Conservation (phyloP, 2,329 filamentous ascomycete genomes). For the Thelonectria discophora region DNA sequence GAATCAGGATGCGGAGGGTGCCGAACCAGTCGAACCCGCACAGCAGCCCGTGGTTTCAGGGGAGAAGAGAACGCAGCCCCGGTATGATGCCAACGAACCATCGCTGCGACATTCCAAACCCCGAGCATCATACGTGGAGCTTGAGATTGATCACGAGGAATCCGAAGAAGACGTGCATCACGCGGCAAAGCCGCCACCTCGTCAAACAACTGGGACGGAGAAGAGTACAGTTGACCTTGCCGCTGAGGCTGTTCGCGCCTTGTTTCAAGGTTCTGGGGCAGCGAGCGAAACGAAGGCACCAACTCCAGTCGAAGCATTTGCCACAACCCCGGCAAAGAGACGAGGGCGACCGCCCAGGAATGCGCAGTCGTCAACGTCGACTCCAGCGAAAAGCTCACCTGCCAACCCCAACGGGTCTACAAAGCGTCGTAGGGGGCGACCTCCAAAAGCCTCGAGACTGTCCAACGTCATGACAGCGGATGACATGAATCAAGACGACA, state of each 20-base stretch:
- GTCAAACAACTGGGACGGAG: slow-evolving; percentile 5
- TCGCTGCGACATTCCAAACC: slow-evolving; percentile 63
- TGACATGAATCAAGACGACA: slow-evolving; percentile 3
- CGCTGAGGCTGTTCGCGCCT: slow-evolving; percentile 45
- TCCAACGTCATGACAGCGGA: slow-evolving; percentile 24
- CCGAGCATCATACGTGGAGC: slow-evolving; percentile 59
- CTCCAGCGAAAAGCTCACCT: slow-evolving; percentile 8
- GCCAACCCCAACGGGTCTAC: slow-evolving; percentile 12
- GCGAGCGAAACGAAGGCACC: slow-evolving; percentile 6
- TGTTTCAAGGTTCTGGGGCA: slow-evolving; percentile 36
- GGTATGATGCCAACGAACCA: slow-evolving; percentile 57
- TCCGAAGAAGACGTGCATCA: slow-evolving; percentile 54
- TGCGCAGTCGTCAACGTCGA: slow-evolving; percentile 16
- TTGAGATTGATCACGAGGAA: slow-evolving; percentile 51
- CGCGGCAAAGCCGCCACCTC: slow-evolving; percentile 17
- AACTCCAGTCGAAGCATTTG: slow-evolving; percentile 11
- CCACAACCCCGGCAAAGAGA: slow-evolving; percentile 30
- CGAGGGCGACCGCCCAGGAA: slow-evolving; percentile 48
- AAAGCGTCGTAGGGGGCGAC: slow-evolving; percentile 41
- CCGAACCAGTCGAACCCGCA: slow-evolving; percentile 16
- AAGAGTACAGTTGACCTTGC: slow-evolving; percentile 52
- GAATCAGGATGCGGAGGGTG: slow-evolving; percentile 21
- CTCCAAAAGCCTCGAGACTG: slow-evolving; percentile 39
- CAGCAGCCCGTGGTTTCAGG: neutral
- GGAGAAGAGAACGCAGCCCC: slow-evolving; percentile 35